Evolutionary conservation across 805 yeast genomes (phyloP), one percentile per base, ranked within the genome.

Genomic region (Sugiyamaella lignohabitans): DNA sequence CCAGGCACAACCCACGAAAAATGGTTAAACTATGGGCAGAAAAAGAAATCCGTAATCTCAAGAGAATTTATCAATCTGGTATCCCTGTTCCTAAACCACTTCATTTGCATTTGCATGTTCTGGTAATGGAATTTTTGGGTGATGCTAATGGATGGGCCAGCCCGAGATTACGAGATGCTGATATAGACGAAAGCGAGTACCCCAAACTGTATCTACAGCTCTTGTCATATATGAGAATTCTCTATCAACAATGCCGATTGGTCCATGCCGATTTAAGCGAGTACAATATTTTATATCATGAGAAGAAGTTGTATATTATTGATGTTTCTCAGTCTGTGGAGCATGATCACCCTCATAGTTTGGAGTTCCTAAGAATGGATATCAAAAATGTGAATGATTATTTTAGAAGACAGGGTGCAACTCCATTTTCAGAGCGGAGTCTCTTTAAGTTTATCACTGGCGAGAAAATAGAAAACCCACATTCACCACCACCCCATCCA

Each of bases 21-120:
- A 91, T 93, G 97, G 96, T 93, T 52, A 87, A 87, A 64, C 76
- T 89, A 20, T 93, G 99, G 99, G 98, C 98, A 0, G 98, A 93
- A 63, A 93, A 93, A 61, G 99, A 93, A 67, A 91, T 89, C 55
- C 70, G 99, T 47, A 93, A 93, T 62, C 72, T 93, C 64, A 91
- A 87, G 63, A 75, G 99, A 60, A 72, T 93, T 18, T 70, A 84
- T 62, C 62, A 74, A 40, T 75, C 80, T 47, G 95, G 95, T 0
- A 84, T 93, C 30, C 93, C 95, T n/a, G 83, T 87, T 35, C 98
- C 99, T 0, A 84, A 86, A 61, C 98, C 99, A 1, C 66, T 87
- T 11, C 95, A 87, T 55, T 73, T 93, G 47, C 82, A 87, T 58
- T 78, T 88, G 24, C 96, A 93, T 65, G 96, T 93, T 2, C 68